Percentiles rank a stretch among this genome's conserved stretches.
These are phyloP conservation scores for Zymoseptoria pseudotritici DNA, from an alignment of 2,329 filamentous ascomycete genomes.

Conservation along the genomic window DNA sequence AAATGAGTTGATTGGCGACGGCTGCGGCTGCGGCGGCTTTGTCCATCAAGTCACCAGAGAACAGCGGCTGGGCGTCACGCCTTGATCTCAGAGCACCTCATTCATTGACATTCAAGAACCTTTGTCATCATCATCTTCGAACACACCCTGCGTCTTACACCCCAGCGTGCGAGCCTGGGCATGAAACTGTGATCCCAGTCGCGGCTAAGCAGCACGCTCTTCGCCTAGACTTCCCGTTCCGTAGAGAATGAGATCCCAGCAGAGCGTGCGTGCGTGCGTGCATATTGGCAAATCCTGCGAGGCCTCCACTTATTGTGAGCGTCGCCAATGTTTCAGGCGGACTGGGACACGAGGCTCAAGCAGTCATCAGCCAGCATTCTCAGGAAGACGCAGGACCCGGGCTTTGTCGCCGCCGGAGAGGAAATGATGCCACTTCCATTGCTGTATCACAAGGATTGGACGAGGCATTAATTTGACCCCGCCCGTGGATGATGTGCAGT, in stretches of 20 bases:
- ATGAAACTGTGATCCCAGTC: not conserved
- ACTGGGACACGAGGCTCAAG: not conserved
- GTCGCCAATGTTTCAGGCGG: not conserved
- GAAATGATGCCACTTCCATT: not conserved
- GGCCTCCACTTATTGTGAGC: not conserved
- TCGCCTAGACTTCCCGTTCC: not conserved
- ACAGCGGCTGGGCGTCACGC: not conserved
- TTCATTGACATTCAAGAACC: not conserved
- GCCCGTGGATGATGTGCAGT: not conserved
- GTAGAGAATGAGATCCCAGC: not conserved
- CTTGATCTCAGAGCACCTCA: not conserved
- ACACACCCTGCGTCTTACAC: not conserved
- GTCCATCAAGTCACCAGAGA: not conserved
- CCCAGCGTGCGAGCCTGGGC: not conserved
- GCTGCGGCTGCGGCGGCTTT: not conserved
- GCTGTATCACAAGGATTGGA: not conserved
- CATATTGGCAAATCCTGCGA: not conserved
- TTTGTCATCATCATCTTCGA: not conserved
- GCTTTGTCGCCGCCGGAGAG: not conserved
- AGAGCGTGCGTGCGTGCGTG: not conserved
- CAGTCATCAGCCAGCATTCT: not conserved
- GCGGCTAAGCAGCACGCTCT: not conserved
- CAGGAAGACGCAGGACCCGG: too few species aligned
- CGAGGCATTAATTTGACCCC: not conserved
- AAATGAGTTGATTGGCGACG: not conserved